These are phyloP conservation scores for Eucalyptus leucophloia DNA, from an alignment of 345 rosid genomes.

Conservation along the genomic window DNA sequence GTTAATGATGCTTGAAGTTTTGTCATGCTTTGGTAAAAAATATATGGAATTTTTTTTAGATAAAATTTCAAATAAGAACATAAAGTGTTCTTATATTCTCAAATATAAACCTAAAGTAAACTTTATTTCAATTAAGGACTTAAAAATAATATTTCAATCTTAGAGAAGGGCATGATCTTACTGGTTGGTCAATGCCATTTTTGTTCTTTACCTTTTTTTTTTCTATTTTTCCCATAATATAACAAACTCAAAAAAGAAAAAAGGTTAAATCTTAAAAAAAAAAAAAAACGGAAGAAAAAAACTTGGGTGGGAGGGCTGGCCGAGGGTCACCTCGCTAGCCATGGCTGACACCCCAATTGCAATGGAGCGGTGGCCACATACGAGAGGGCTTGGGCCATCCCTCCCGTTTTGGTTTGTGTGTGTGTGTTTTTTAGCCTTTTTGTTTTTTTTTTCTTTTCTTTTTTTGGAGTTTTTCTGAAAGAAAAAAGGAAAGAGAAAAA, in stretches of 20 bases:
- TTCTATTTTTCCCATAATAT: no score
- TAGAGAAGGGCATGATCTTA: not conserved
- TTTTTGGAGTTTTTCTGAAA: no score
- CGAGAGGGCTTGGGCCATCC: not conserved
- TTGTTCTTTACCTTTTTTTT: no score
- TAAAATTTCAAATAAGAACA: no score
- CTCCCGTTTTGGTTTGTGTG: not conserved
- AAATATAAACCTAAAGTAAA: no score
- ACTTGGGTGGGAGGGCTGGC: not conserved
- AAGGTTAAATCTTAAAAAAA: not conserved
- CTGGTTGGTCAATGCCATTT: no score
- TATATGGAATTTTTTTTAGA: not conserved
- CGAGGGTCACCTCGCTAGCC: not conserved
- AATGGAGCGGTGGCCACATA: not conserved
- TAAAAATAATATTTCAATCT: not conserved
- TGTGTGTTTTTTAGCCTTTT: no score
- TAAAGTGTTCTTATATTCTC: no score
- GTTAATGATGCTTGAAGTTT: not conserved
- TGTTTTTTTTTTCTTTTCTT: no score
- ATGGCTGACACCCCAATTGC: not conserved
- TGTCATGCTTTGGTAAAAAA: not conserved
- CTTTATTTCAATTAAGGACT: not conserved
- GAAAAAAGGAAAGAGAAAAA: not conserved
- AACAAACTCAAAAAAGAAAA: no score
- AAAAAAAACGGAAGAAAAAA: no score